Evolutionary conservation across 2,329 filamentous ascomycete genomes (phyloP), one percentile per base, ranked within the genome.

Genomic region (Aureobasidium sp.): DNA sequence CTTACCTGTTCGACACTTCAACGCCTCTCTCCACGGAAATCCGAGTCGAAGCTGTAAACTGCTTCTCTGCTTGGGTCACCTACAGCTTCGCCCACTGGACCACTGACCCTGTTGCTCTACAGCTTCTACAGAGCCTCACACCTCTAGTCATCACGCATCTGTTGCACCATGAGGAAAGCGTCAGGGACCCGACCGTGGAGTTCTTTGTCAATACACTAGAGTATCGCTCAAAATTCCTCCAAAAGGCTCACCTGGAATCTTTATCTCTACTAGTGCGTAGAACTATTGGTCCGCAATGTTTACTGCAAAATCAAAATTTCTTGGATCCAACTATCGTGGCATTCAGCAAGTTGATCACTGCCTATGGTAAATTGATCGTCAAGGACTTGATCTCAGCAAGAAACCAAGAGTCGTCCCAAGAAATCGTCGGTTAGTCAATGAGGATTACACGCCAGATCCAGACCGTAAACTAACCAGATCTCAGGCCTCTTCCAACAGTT

Each of bases 11-110:
- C 22, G 22, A n/a, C 41, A 25, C 49, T 3, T 47, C 55, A 29
- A 55, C 45, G 11, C 14, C 29, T 6, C 11, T 41, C 4, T 36
- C 42, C 20, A 36, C 17, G 17, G 55, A 60, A 8, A 41, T 68
- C 36, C 64, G 66, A 45, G 61, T 65, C 8, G 69, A 70, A 42
- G 75, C 72, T 36, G 64, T 74, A 31, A 69, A 69, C 45, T 70
- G 69, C 65, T 77, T 74, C 62, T 62, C 66, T 14, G 82, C 87
- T 5, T 93, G 89, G 88, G 81, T 91, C 36, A 80, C 84, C 67
- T 91, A 91, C 69, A 86, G 85, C 5, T 87, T 91, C 68, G 82
- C 84, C 37, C 79, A 83, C 31, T 84, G 85, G 55, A 76, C 82
- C 3, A 80, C 82, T 49, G 81, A 82, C 37, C 81, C 81, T 17